Conservation (phyloP, 306 rosid species). For the Castanea sativa region DNA sequence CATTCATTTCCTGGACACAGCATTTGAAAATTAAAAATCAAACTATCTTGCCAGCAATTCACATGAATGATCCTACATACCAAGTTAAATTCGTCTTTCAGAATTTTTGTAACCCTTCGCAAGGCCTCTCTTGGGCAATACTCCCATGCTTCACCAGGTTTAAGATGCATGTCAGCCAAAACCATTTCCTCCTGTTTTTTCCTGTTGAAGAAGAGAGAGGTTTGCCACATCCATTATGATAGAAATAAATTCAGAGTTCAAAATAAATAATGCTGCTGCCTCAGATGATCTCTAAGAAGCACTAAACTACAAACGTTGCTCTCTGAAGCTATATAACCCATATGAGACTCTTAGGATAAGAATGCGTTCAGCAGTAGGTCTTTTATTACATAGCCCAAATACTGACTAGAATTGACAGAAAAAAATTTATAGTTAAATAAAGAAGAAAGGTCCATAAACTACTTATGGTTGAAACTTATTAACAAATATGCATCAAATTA, state of each 20-base stretch:
- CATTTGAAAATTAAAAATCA: constrained; percentile 20
- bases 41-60: background rate
- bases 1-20: constrained; percentile 64
- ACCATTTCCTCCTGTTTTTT: constrained; percentile 80
- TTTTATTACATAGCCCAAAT: background rate
- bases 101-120: constrained; percentile 63
- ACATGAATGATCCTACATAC: constrained; percentile 37
- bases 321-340: background rate
- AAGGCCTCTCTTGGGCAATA: constrained; percentile 87
- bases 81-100: constrained; percentile 87
- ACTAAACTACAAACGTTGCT: background rate
- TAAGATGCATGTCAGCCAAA: constrained; percentile 64
- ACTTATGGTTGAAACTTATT: background rate
- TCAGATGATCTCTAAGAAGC: background rate
- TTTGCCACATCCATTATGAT: constrained; percentile 6
- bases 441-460: background rate
- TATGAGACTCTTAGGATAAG: background rate
- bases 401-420: background rate
- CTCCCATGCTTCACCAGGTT: constrained; percentile 85
- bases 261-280: background rate
- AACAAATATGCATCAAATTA: background rate
- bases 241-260: background rate
- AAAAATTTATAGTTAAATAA: background rate
- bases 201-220: constrained; percentile 47
- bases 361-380: background rate